Conservation (phyloP, 169 alveolate genomes). For the Blepharisma undulans region DNA sequence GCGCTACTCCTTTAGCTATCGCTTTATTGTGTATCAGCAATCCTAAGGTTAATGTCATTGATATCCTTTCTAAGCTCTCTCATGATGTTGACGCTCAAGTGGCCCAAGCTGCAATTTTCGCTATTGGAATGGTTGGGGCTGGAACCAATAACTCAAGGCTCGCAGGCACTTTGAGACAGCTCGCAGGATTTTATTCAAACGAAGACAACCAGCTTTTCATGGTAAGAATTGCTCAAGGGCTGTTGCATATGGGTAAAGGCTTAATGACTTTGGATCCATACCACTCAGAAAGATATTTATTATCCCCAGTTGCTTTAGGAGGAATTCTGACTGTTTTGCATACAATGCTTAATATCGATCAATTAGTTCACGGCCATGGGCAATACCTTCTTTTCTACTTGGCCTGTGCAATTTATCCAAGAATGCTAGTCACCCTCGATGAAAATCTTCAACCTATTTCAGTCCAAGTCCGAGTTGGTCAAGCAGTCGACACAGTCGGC, state of each 20-base stretch:
- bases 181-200: constrained; percentile 93
- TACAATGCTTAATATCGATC: constrained; percentile 89
- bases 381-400: constrained; percentile 93
- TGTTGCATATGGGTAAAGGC: constrained; percentile 80
- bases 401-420: constrained; percentile 93
- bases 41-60: constrained; percentile 93
- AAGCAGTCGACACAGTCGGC: constrained; percentile 96
- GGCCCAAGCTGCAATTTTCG: constrained; percentile 93
- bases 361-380: constrained; percentile 85
- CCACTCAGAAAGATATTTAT: constrained; percentile 94
- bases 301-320: constrained; percentile 93
- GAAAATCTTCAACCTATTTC: constrained; percentile 55
- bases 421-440: constrained; percentile 82
- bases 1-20: constrained; percentile 98
- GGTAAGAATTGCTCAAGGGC: constrained; percentile 93
- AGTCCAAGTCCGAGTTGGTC: constrained; percentile 91
- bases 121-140: constrained; percentile 97
- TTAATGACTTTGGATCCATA: constrained; percentile 94
- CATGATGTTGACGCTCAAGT: constrained; percentile 97
- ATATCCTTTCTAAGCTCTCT: constrained; percentile 92
- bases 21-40: constrained; percentile 94
- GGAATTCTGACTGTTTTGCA: constrained; percentile 91
- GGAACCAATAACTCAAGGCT: constrained; percentile 95
- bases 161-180: constrained; percentile 94
- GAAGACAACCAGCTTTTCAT: constrained; percentile 95